A percentile compares a stretch with the other conserved stretches of the same genome.
Conservation (phyloP, 163 green algal genomes). For the Chloromonas sp. region DNA sequence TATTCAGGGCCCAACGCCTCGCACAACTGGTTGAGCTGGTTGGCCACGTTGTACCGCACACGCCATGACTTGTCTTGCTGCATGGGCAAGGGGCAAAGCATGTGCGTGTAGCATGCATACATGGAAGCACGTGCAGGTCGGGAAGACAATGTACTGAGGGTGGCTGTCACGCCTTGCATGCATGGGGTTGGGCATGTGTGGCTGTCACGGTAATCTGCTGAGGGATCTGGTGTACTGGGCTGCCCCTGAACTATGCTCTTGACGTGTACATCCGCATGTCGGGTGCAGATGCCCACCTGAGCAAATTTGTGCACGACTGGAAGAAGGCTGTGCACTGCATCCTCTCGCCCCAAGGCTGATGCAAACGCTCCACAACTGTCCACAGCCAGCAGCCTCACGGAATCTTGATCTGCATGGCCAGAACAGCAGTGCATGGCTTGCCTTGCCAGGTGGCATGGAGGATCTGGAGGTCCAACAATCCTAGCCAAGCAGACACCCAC, state of each 20-base stretch:
- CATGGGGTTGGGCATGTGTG: too few species aligned
- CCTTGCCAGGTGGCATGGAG: background rate
- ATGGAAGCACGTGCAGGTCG: too few species aligned
- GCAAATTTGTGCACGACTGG: slow-evolving; percentile 87
- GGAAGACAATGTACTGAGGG: too few species aligned
- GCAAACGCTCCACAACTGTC: slow-evolving; percentile 86
- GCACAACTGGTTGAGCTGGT: slow-evolving; percentile 65
- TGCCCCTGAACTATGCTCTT: too few species aligned
- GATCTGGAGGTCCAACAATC: too few species aligned
- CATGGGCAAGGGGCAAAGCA: background rate
- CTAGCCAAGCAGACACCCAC: slow-evolving; percentile 35
- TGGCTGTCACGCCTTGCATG: too few species aligned
- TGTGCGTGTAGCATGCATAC: background rate
- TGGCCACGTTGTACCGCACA: slow-evolving; percentile 94
- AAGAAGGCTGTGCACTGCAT: slow-evolving; percentile 67
- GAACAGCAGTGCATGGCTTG: background rate
- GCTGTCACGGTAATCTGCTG: too few species aligned
- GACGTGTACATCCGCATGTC: background rate
- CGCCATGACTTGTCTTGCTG: slow-evolving; percentile 95
- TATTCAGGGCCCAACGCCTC: slow-evolving; percentile 77
- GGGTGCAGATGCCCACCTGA: slow-evolving; percentile 34
- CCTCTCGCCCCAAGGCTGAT: slow-evolving; percentile 63
- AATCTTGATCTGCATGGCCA: slow-evolving; percentile 87
- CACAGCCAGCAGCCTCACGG: slow-evolving; percentile 91
- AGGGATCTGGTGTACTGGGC: too few species aligned